Conservation (phyloP, 1,284 basidiomycete genomes). For the Taiwanofungus camphoratus region DNA sequence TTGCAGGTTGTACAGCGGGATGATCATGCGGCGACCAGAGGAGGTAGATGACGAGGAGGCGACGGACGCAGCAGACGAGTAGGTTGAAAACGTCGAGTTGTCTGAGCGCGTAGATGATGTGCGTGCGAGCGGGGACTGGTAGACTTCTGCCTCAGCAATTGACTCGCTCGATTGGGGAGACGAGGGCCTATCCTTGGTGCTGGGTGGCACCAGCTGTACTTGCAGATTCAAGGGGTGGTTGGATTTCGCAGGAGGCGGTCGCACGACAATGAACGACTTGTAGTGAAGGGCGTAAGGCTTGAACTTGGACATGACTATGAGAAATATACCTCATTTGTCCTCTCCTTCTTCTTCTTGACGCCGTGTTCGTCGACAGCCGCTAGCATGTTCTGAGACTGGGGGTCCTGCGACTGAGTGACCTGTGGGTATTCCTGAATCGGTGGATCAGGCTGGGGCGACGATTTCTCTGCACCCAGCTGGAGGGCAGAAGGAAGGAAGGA, state of each 20-base stretch:
- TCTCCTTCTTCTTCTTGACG: constrained; percentile 41
- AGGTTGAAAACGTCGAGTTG: constrained; percentile 33
- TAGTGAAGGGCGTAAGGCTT: constrained; percentile 1
- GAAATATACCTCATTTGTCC: constrained; percentile 49
- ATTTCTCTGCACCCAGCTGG: constrained; percentile 29
- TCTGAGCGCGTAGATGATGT: constrained; percentile 41
- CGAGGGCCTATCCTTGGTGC: constrained; percentile 36
- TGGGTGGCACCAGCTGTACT: constrained; percentile 83
- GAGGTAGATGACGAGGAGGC: constrained; percentile 43
- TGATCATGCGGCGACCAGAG: constrained; percentile 66
- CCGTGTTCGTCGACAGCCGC: constrained; percentile 24
- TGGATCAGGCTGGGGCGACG: constrained; percentile 23
- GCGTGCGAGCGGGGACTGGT: constrained; percentile 28
- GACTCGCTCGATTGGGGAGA: constrained; percentile 36
- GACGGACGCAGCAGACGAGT: constrained; percentile 44
- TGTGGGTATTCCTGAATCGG: constrained; percentile 9
- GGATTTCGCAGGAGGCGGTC: constrained; percentile 76
- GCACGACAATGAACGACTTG: constrained; percentile 82
- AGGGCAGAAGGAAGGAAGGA: constrained; percentile 56
- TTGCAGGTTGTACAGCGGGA: constrained; percentile 90
- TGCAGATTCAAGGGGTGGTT: constrained; percentile 92
- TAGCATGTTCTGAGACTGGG: constrained; percentile 17
- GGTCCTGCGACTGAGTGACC: constrained; percentile 14
- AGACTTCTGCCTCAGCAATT: constrained; percentile 33
- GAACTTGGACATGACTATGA: neutral